Percentiles rank a stretch among this genome's conserved stretches.
Evolutionary conservation across 2,329 filamentous ascomycete genomes (phyloP).

Genomic region (Purpureocillium takamizusanense): DNA sequence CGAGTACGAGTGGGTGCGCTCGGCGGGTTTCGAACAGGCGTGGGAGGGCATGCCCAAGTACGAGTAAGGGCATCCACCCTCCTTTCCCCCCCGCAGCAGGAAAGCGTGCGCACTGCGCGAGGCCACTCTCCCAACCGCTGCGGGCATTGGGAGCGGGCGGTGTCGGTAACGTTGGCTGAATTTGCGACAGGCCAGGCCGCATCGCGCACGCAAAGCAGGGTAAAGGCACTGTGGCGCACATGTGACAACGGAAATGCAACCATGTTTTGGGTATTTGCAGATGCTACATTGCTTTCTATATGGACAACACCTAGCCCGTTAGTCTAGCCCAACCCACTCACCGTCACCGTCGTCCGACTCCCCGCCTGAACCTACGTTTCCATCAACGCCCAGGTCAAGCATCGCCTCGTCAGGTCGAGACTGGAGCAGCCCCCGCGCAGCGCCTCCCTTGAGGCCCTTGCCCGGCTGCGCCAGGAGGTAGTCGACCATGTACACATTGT

Average conservation of each 20-base stretch:
- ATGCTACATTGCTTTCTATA: conserved; percentile 3
- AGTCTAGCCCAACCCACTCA: conserved; percentile 41
- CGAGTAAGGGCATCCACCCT: neutral
- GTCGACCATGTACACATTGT: conserved; percentile 83
- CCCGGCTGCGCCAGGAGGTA: conserved; percentile 56
- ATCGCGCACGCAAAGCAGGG: too few relatives aligned
- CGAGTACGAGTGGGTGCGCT: conserved; percentile 49
- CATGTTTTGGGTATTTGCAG: neutral
- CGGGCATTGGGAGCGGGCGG: too few relatives aligned
- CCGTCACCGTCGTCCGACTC: conserved; percentile 31
- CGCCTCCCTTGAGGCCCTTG: conserved; percentile 15
- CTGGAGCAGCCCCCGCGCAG: conserved; percentile 7
- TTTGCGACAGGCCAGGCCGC: too few relatives aligned
- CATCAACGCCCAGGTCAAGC: conserved; percentile 20
- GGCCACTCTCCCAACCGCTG: too few relatives aligned
- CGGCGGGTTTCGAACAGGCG: conserved; percentile 53
- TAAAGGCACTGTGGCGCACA: too few relatives aligned
- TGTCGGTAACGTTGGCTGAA: too few relatives aligned
- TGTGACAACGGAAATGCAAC: too few relatives aligned
- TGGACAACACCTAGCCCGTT: conserved; percentile 11
- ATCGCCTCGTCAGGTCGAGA: conserved; percentile 10
- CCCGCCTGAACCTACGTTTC: conserved; percentile 20
- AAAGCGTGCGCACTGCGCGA: too few relatives aligned
- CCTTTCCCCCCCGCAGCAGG: neutral
- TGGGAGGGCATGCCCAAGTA: conserved; percentile 42